These are phyloP conservation scores for Lepidopterella palustris DNA, from an alignment of 495 filamentous ascomycete genomes.

Conservation along the genomic window DNA sequence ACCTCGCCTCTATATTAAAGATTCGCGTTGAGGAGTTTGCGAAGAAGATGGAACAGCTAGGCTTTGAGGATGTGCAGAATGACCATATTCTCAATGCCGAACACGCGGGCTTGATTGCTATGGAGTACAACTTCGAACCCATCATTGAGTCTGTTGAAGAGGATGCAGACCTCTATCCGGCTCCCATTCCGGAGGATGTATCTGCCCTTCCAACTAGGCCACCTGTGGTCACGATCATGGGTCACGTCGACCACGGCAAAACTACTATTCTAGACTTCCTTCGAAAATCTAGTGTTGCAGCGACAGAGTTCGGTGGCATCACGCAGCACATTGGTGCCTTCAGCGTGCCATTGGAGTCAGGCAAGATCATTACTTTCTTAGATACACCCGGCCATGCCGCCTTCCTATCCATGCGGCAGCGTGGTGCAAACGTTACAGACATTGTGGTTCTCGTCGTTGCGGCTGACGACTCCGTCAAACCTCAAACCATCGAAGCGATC, in stretches of 20 bases:
- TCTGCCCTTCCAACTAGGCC: slow-evolving; percentile 66
- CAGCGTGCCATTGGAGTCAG: slow-evolving; percentile 76
- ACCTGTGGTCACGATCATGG: slow-evolving; percentile 98
- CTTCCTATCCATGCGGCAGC: slow-evolving; percentile 90
- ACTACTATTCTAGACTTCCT: slow-evolving; percentile 93
- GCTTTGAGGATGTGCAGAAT: slow-evolving; percentile 73
- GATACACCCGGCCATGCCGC: slow-evolving; percentile 97
- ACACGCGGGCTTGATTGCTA: slow-evolving; percentile 80
- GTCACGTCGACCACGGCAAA: slow-evolving; percentile 98
- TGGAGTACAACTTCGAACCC: slow-evolving; percentile 90
- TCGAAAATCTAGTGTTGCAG: slow-evolving; percentile 84
- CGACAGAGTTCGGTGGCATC: slow-evolving; percentile 90
- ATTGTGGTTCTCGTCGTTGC: slow-evolving; percentile 95
- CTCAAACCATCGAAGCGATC: slow-evolving; percentile 93
- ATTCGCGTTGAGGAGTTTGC: slow-evolving; percentile 68
- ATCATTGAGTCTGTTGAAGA: slow-evolving; percentile 62
- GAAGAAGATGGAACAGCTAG: slow-evolving; percentile 64
- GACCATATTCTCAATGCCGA: slow-evolving; percentile 85
- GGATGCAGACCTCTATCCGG: slow-evolving; percentile 62
- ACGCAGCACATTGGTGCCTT: slow-evolving; percentile 99
- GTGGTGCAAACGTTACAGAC: slow-evolving; percentile 93
- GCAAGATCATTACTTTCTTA: slow-evolving; percentile 89
- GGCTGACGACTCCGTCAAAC: slow-evolving; percentile 95
- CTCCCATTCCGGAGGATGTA: slow-evolving; percentile 62
- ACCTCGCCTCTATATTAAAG: slow-evolving; percentile 71